Evolutionary conservation across 371 early-diverging fungal genomes (phyloP).

Genomic region (Mucor mucedo): DNA sequence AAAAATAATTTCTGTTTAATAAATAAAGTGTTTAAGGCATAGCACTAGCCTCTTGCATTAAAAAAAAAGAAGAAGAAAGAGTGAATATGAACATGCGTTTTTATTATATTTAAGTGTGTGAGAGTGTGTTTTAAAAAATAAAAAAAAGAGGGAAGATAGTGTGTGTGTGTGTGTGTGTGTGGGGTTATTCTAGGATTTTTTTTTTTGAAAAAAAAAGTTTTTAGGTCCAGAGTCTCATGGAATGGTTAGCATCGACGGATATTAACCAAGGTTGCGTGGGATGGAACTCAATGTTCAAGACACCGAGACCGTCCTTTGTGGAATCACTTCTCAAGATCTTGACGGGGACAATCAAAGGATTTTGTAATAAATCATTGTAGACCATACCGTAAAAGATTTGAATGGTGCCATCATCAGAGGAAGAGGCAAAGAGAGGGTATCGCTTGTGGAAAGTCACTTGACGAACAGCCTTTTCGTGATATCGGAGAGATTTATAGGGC

Average conservation of each 20-base stretch:
- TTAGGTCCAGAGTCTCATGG: slow-evolving; percentile 82
- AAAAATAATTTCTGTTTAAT: too few relatives aligned
- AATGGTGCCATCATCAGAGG: slow-evolving; percentile 92
- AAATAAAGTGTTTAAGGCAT: too few relatives aligned
- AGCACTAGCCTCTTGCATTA: too few relatives aligned
- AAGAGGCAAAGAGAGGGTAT: slow-evolving; percentile 94
- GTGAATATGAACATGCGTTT: too few relatives aligned
- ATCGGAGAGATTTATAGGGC: slow-evolving; percentile 91
- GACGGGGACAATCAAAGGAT: slow-evolving; percentile 97
- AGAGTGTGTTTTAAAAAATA: too few relatives aligned
- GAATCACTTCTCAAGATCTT: slow-evolving; percentile 90
- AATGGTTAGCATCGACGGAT: slow-evolving; percentile 78
- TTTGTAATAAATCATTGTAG: slow-evolving; percentile 90
- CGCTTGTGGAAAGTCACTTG: slow-evolving; percentile 85
- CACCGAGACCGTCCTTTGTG: slow-evolving; percentile 73
- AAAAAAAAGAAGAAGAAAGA: background rate
- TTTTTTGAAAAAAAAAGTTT: background rate
- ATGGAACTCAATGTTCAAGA: slow-evolving; percentile 89
- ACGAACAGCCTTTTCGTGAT: slow-evolving; percentile 90
- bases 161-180: too few relatives aligned
- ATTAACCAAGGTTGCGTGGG: slow-evolving; percentile 97
- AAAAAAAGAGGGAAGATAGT: too few relatives aligned
- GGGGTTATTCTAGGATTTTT: too few relatives aligned
- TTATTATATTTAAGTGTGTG: too few relatives aligned
- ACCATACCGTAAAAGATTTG: slow-evolving; percentile 98